These are phyloP conservation scores for Durusdinium trenchii DNA, from an alignment of 73 alveolate genomes.

Conservation along the genomic window DNA sequence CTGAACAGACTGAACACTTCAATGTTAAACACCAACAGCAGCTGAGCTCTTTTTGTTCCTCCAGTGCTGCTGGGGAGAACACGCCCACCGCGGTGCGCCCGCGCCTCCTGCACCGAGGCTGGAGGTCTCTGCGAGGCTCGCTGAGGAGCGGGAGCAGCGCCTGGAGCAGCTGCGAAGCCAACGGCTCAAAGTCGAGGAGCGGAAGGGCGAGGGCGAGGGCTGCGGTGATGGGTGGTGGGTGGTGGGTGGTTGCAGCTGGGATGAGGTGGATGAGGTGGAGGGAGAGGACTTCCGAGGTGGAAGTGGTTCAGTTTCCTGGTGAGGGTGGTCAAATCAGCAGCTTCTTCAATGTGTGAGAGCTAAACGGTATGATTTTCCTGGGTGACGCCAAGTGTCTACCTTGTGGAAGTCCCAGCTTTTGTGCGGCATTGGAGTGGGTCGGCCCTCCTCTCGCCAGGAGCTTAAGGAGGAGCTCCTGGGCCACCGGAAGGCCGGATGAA, in stretches of 20 bases:
- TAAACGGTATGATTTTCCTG: no score
- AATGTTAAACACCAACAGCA: no score
- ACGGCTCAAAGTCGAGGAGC: not conserved
- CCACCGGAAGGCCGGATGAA: not conserved
- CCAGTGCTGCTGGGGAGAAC: no score
- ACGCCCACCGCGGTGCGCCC: no score
- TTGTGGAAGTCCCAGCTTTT: no score
- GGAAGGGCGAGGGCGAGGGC: not conserved
- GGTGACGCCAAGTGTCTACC: no score
- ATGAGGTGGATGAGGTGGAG: not conserved
- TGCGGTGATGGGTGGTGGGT: not conserved
- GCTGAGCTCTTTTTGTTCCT: no score
- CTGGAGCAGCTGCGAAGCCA: constrained; percentile 24
- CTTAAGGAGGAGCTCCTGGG: constrained; percentile 23
- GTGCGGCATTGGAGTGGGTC: no score
- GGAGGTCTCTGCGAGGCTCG: constrained; percentile 13
- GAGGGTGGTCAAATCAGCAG: not conserved
- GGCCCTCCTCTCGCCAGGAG: no score
- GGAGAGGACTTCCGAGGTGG: not conserved
- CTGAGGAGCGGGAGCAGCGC: constrained; percentile 80
- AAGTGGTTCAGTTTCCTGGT: not conserved
- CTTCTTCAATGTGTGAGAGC: no score
- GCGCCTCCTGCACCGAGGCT: no score
- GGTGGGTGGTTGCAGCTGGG: not conserved
- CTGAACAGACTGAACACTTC: no score